A percentile compares a stretch with the other conserved stretches of the same genome.
Conservation (phyloP, 768 basidiomycete genomes). For the Agaricus blazei region DNA sequence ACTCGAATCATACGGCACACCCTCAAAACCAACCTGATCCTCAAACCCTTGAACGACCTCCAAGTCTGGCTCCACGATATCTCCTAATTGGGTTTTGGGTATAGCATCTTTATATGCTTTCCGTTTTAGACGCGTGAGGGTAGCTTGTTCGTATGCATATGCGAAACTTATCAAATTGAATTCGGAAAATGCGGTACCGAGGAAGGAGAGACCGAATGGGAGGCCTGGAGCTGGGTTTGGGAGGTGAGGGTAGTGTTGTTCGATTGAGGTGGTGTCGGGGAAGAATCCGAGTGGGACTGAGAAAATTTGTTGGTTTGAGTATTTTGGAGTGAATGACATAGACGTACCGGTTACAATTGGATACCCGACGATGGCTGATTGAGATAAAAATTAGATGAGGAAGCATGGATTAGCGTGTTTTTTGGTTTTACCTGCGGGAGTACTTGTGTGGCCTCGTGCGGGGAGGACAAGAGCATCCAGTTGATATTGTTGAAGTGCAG, state of each 20-base stretch:
- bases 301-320: not conserved
- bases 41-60: too few species aligned
- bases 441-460: conserved; percentile 29
- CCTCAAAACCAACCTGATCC: too few species aligned
- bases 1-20: too few species aligned
- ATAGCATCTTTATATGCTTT: conserved; percentile 49
- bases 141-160: conserved; percentile 64
- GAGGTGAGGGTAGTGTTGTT: conserved; percentile 31
- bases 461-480: conserved; percentile 53
- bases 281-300: conserved; percentile 59
- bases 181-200: conserved; percentile 61
- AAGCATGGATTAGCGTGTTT: not conserved
- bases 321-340: not conserved
- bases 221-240: conserved; percentile 50
- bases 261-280: conserved; percentile 37
- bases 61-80: conserved; percentile 18
- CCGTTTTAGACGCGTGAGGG: conserved; percentile 43
- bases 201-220: conserved; percentile 58
- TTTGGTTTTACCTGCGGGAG: conserved; percentile 28
- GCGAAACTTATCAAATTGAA: conserved; percentile 51
- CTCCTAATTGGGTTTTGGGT: conserved; percentile 44
- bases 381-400: not conserved
- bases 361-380: conserved; percentile 53
- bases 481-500: conserved; percentile 35
- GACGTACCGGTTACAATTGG: conserved; percentile 57